Evolutionary conservation across 179 eudicot species (phyloP).

Genomic region (Patellifolia procumbens): DNA sequence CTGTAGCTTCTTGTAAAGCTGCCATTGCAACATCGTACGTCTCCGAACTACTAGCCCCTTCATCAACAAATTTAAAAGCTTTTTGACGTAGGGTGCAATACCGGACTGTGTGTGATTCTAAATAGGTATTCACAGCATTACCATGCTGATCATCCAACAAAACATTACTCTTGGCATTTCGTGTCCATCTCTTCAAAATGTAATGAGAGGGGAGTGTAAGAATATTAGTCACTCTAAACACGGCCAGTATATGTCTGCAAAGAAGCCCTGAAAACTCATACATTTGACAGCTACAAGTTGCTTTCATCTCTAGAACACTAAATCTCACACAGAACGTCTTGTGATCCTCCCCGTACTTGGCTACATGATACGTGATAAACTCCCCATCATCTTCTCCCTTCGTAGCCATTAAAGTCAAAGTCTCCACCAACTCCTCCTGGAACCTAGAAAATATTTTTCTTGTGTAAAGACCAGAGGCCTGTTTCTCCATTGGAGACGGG

Average conservation of each 20-base stretch:
- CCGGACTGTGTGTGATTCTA: conserved; percentile 65
- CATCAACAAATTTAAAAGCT: conserved; percentile 64
- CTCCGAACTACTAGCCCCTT: conserved; percentile 54
- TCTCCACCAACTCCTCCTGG: conserved; percentile 73
- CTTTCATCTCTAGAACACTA: conserved; percentile 50
- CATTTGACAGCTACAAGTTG: conserved; percentile 70
- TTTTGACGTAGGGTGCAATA: conserved; percentile 59
- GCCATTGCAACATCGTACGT: conserved; percentile 52
- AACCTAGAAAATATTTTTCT: conserved; percentile 56
- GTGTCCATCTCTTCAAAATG: conserved; percentile 69
- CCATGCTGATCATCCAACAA: conserved; percentile 46
- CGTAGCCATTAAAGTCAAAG: conserved; percentile 58
- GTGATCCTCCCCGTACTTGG: conserved; percentile 65
- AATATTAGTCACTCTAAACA: conserved; percentile 62
- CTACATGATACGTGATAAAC: conserved; percentile 51
- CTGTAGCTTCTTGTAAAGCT: conserved; percentile 65
- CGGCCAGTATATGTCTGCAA: conserved; percentile 67
- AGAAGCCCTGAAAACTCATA: conserved; percentile 75
- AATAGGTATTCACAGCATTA: conserved; percentile 38
- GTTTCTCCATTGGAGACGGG: conserved; percentile 81
- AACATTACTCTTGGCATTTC: conserved; percentile 63
- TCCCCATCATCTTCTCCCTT: conserved; percentile 54
- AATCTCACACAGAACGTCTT: conserved; percentile 52
- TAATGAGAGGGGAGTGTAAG: conserved; percentile 63
- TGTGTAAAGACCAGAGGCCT: conserved; percentile 59